phyloP scores from a whole-genome alignment of 1,284 basidiomycete species.

The Ustilago cynodontis region DNA sequence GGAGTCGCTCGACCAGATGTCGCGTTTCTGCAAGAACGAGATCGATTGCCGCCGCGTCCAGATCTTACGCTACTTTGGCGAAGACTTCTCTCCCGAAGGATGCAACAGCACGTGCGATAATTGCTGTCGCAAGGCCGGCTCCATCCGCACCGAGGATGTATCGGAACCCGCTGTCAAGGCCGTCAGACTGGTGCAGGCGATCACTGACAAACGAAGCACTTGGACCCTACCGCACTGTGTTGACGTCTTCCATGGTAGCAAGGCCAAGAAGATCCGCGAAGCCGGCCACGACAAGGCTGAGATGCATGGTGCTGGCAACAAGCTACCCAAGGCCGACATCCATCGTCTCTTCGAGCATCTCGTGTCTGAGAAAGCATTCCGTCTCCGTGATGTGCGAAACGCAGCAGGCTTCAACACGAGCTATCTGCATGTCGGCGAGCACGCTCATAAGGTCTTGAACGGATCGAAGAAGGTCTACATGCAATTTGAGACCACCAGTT shows the following conservation, averaged over 20 bases:
- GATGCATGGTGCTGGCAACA: slow-evolving; percentile 75
- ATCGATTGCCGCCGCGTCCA: slow-evolving; percentile 88
- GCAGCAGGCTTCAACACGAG: slow-evolving; percentile 68
- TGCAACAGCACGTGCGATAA: slow-evolving; percentile 82
- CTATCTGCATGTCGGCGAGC: slow-evolving; percentile 63
- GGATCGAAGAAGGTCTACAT: slow-evolving; percentile 55
- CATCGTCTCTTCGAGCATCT: slow-evolving; percentile 79
- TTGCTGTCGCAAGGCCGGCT: slow-evolving; percentile 72
- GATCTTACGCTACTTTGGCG: slow-evolving; percentile 80
- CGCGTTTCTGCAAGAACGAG: slow-evolving; percentile 82
- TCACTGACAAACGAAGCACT: slow-evolving; percentile 71
- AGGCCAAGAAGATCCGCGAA: slow-evolving; percentile 73
- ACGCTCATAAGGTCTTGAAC: slow-evolving; percentile 31
- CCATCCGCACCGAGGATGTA: slow-evolving; percentile 72
- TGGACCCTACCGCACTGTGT: slow-evolving; percentile 73
- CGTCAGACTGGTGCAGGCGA: slow-evolving; percentile 74
- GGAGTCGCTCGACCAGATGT: slow-evolving; percentile 75
- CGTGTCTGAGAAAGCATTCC: slow-evolving; percentile 72
- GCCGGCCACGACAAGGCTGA: slow-evolving; percentile 74
- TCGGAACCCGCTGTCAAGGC: slow-evolving; percentile 74
- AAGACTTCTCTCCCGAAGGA: slow-evolving; percentile 75
- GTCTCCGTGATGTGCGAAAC: slow-evolving; percentile 68
- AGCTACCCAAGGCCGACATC: slow-evolving; percentile 73
- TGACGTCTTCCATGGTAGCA: slow-evolving; percentile 77
- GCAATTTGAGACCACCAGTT: slow-evolving; percentile 42